A percentile compares a stretch with the other conserved stretches of the same genome.
These are phyloP conservation scores for Spongospora subterranea DNA, from an alignment of 208 protist genomes.

Conservation along the genomic window DNA sequence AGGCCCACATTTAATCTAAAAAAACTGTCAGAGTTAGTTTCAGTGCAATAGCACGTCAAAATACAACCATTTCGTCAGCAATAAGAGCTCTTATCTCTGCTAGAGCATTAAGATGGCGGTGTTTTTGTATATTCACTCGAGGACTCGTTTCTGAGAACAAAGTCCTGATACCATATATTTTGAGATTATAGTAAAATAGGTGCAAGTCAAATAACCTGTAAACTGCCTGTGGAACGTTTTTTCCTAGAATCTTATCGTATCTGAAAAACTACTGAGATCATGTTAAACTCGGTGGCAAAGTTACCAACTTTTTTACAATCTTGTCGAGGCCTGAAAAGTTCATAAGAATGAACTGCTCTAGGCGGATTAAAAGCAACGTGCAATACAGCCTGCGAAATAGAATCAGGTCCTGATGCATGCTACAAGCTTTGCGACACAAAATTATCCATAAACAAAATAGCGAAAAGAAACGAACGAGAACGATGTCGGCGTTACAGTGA, in stretches of 20 bases:
- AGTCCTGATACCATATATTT: no score
- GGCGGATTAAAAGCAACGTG: slow-evolving; percentile 25
- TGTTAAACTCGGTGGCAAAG: neutral
- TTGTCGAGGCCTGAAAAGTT: slow-evolving; percentile 52
- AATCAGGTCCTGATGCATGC: no score
- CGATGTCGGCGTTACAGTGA: neutral
- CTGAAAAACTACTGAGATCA: neutral
- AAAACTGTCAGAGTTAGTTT: neutral
- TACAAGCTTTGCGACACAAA: no score
- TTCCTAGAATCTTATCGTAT: slow-evolving; percentile 13
- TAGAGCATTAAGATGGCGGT: slow-evolving; percentile 12
- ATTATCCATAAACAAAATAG: no score
- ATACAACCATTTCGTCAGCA: slow-evolving; percentile 15
- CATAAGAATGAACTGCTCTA: slow-evolving; percentile 44
- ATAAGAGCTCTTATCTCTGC: slow-evolving; percentile 30
- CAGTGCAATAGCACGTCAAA: neutral
- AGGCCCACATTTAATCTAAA: slow-evolving; percentile 48
- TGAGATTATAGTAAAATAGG: no score
- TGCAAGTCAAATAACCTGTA: no score
- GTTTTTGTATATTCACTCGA: neutral
- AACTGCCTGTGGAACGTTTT: neutral
- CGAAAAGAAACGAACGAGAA: neutral
- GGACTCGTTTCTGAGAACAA: neutral
- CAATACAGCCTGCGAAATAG: neutral
- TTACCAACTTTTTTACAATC: slow-evolving; percentile 28